Evolutionary conservation across 768 basidiomycete species (phyloP).

Genomic region (Leccinum boreale): DNA sequence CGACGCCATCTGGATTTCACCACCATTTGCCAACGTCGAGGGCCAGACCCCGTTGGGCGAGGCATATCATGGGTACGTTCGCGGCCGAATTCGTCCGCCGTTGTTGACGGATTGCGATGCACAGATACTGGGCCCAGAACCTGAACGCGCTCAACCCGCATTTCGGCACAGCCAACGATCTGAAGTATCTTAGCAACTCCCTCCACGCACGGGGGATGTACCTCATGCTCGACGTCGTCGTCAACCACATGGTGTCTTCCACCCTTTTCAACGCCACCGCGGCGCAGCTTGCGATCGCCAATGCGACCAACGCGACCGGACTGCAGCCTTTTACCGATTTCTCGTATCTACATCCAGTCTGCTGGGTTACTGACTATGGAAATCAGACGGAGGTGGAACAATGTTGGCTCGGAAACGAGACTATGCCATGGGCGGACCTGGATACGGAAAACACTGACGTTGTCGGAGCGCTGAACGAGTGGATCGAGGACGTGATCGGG

Average conservation of each 20-base stretch:
- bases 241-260: conserved; percentile 55
- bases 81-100: neutral
- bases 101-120: neutral
- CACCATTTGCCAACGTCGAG: conserved; percentile 48
- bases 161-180: conserved; percentile 51
- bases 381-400: conserved; percentile 50
- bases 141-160: conserved; percentile 47
- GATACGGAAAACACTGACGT: conserved; percentile 51
- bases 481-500: conserved; percentile 45
- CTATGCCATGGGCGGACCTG: conserved; percentile 54
- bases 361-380: conserved; percentile 40
- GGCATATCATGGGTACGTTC: conserved; percentile 52
- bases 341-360: conserved; percentile 38
- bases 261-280: conserved; percentile 25
- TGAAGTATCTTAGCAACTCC: conserved; percentile 44
- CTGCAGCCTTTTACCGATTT: conserved; percentile 32
- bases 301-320: conserved; percentile 19
- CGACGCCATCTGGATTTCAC: conserved; percentile 59
- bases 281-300: conserved; percentile 14
- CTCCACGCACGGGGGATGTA: conserved; percentile 53
- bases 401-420: conserved; percentile 58
- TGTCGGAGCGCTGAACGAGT: conserved; percentile 41
- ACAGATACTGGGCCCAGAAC: conserved; percentile 51
- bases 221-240: conserved; percentile 61
- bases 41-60: conserved; percentile 48